Evolutionary conservation across 768 basidiomycete genomes (phyloP), one percentile per base, ranked within the genome.

Genomic region (Lactarius evosmus): DNA sequence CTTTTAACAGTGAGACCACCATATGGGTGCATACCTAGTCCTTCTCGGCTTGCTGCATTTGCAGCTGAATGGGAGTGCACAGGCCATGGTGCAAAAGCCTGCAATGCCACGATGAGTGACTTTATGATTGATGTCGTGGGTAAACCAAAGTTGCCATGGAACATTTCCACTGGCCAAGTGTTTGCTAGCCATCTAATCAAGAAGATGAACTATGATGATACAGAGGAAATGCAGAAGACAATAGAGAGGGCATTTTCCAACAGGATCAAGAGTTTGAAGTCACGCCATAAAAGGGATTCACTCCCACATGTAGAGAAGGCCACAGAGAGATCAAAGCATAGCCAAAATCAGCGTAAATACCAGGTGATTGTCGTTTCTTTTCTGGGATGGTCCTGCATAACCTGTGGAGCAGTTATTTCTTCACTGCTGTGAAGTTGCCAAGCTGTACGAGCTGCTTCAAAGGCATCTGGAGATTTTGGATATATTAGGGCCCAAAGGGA

Each of bases 121-220:
- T 56, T 56, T 25, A 56, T 56, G 55, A 34, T 56, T 29, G 34
- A 40, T 25, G 17, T 56, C 27, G 55, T 25, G 14, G 36, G 55
- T 7, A 4, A 6, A 9, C 55, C 36, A 4, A 56, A 27, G 32
- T 56, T 36, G 4, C 55, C 27, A 4, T 56, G 55, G 55, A 56
- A 56, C 29, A 7, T 56, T 40, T 38, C 55, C 29, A 25, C 55
- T 14, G 55, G 36, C 16, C 25, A 36, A 27, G 55, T 22, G 3
- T 56, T 56, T 12, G 27, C 55, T 7, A 14, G 7, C 25, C 17
- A 56, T 40, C 16, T 56, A 7, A 38, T 56, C 16, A 25, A 27
- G 55, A 56, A 56, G 55, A 40, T 14, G 9, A 36, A 16, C 16
- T 14, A 6, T 12, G 36, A 29, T 40, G 55, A 56, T 2, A 38